A percentile compares a stretch with the other conserved stretches of the same genome.
phyloP scores from a whole-genome alignment of 2,329 filamentous ascomycete genomes.

The Scedosporium minutisporum region DNA sequence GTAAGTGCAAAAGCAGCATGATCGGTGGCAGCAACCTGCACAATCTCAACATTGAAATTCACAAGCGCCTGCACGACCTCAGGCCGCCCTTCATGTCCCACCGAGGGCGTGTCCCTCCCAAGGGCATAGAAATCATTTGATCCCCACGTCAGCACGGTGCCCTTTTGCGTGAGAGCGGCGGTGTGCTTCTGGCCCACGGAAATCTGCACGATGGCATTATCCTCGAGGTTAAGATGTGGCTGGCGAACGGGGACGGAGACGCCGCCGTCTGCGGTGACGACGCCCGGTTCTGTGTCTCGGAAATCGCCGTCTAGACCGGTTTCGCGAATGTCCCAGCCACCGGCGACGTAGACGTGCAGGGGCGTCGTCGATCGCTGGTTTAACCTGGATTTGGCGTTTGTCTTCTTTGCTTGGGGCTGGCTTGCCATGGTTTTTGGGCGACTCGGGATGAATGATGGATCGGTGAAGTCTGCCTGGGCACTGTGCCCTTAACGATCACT shows the following conservation, averaged over 20 bases:
- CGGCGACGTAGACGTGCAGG: conserved; percentile 1
- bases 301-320: neutral
- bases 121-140: conserved; percentile 58
- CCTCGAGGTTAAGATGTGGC: conserved; percentile 38
- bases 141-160: conserved; percentile 56
- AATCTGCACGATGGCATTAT: conserved; percentile 49
- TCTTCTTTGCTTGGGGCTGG: neutral
- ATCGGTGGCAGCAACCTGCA: conserved; percentile 51
- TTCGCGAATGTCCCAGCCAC: neutral
- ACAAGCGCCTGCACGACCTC: conserved; percentile 29
- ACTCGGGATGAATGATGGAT: neutral
- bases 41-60: conserved; percentile 37
- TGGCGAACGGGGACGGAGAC: conserved; percentile 31
- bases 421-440: neutral
- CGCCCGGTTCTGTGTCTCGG: neutral
- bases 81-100: conserved; percentile 12
- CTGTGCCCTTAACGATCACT: too few species aligned
- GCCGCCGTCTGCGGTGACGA: neutral
- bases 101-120: conserved; percentile 36
- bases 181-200: conserved; percentile 56
- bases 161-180: conserved; percentile 51
- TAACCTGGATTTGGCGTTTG: neutral
- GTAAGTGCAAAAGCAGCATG: conserved; percentile 54
- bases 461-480: neutral
- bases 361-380: neutral